phyloP scores from a whole-genome alignment of 768 basidiomycete genomes.

The Dioszegia aurantiaca region DNA sequence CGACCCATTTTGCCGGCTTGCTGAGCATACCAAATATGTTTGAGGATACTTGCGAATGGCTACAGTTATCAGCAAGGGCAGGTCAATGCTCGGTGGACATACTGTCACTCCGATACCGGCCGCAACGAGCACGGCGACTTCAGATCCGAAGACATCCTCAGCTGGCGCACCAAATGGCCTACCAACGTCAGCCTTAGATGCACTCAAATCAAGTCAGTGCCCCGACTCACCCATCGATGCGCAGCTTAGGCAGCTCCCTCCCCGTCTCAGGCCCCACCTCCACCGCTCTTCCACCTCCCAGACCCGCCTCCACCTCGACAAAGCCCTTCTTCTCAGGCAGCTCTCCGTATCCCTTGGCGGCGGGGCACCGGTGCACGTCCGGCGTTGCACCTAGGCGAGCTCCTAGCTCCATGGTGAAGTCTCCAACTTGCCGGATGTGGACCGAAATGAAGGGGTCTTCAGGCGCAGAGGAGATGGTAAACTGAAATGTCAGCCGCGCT shows the following conservation, averaged over 20 bases:
- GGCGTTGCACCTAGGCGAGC: constrained; percentile 66
- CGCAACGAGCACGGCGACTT: constrained; percentile 86
- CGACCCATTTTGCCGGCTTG: constrained; percentile 71
- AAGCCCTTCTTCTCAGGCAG: constrained; percentile 55
- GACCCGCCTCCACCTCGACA: neutral
- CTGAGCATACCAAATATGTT: constrained; percentile 94
- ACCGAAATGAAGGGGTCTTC: constrained; percentile 89
- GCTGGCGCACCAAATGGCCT: constrained; percentile 92
- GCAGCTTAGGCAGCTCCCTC: constrained; percentile 32
- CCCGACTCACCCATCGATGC: constrained; percentile 44
- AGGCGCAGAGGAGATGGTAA: constrained; percentile 91
- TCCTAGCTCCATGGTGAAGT: constrained; percentile 63
- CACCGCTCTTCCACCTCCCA: constrained; percentile 60
- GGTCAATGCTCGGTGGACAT: constrained; percentile 7
- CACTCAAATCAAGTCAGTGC: neutral
- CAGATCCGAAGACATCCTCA: constrained; percentile 79
- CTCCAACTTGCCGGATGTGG: constrained; percentile 79
- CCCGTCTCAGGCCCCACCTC: constrained; percentile 62
- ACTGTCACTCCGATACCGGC: constrained; percentile 90
- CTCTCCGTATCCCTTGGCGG: neutral
- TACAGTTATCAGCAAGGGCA: constrained; percentile 53
- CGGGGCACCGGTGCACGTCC: constrained; percentile 21
- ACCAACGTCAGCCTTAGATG: neutral
- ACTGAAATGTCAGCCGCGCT: constrained; percentile 56
- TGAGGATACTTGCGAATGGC: constrained; percentile 81